phyloP scores from a whole-genome alignment of 1,284 basidiomycete genomes.

The Leccinum solheimii region DNA sequence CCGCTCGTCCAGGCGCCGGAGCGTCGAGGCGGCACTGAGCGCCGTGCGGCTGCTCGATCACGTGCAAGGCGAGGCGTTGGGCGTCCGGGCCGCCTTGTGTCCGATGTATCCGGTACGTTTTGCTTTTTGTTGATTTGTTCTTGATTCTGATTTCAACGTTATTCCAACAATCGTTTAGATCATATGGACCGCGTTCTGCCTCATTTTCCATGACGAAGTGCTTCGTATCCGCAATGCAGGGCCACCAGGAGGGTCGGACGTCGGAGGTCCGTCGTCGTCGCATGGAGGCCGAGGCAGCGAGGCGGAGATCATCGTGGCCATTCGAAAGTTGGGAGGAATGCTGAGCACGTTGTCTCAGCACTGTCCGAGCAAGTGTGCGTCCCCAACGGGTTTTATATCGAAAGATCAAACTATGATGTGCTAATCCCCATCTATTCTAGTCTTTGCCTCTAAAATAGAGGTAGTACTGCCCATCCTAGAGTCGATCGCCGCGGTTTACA shows the following conservation, averaged over 20 bases:
- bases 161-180: conserved; percentile 11
- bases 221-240: conserved; percentile 15
- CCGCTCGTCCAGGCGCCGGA: conserved; percentile 29
- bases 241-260: not conserved
- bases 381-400: not conserved
- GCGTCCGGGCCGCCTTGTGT: conserved; percentile 1
- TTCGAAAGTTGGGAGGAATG: conserved; percentile 16
- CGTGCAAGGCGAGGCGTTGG: conserved; percentile 4
- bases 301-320: conserved; percentile 15
- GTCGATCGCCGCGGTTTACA: conserved; percentile 15
- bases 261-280: not conserved
- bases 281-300: conserved; percentile 2
- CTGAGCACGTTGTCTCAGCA: conserved; percentile 23
- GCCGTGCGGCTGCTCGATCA: conserved; percentile 20
- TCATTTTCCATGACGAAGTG: conserved; percentile 26
- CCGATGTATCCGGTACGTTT: conserved; percentile 22
- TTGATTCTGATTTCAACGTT: not conserved
- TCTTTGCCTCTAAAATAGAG: conserved; percentile 29
- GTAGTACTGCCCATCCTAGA: conserved; percentile 26
- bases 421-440: conserved; percentile 10
- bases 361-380: conserved; percentile 22
- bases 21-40: conserved; percentile 27
- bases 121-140: not conserved
- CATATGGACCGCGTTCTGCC: conserved; percentile 27
- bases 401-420: not conserved